These are phyloP conservation scores for Aspergillus calidoustus DNA, from an alignment of 2,329 filamentous ascomycete species.

Conservation along the genomic window DNA sequence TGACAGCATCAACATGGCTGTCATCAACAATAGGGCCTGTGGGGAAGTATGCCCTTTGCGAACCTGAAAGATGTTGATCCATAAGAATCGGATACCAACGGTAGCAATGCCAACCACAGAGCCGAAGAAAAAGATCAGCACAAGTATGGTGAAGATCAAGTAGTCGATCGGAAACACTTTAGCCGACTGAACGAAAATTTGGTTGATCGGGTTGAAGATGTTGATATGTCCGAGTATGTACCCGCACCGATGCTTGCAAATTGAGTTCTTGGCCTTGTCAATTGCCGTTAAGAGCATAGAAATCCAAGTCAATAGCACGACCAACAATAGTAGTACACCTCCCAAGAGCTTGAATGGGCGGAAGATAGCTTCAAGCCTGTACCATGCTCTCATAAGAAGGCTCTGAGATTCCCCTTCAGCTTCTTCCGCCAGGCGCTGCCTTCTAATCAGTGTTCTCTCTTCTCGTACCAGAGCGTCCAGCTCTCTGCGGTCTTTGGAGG, in stretches of 20 bases:
- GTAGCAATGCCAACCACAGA: conserved; percentile 84
- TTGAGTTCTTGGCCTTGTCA: conserved; percentile 94
- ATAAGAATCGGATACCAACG: conserved; percentile 93
- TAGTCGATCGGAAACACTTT: conserved; percentile 92
- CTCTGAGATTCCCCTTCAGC: conserved; percentile 71
- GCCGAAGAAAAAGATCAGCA: conserved; percentile 85
- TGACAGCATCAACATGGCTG: conserved; percentile 86
- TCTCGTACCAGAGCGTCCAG: conserved; percentile 85
- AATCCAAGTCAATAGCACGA: conserved; percentile 78
- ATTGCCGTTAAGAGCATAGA: conserved; percentile 96
- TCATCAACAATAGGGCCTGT: conserved; percentile 88
- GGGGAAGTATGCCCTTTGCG: conserved; percentile 86
- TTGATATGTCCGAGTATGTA: conserved; percentile 89
- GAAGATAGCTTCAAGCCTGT: conserved; percentile 79
- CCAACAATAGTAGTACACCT: conserved; percentile 74
- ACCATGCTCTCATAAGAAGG: conserved; percentile 74
- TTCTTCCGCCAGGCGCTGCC: conserved; percentile 80
- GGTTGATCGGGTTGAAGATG: conserved; percentile 95
- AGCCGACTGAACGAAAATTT: conserved; percentile 79
- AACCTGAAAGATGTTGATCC: conserved; percentile 91
- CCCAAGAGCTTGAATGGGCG: conserved; percentile 87
- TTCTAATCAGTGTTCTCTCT: conserved; percentile 87
- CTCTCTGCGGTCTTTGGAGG: conserved; percentile 85
- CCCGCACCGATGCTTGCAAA: conserved; percentile 88
- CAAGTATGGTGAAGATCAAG: conserved; percentile 79